Evolutionary conservation across 495 filamentous ascomycete species (phyloP).

Genomic region (Mycothermus thermophilus): DNA sequence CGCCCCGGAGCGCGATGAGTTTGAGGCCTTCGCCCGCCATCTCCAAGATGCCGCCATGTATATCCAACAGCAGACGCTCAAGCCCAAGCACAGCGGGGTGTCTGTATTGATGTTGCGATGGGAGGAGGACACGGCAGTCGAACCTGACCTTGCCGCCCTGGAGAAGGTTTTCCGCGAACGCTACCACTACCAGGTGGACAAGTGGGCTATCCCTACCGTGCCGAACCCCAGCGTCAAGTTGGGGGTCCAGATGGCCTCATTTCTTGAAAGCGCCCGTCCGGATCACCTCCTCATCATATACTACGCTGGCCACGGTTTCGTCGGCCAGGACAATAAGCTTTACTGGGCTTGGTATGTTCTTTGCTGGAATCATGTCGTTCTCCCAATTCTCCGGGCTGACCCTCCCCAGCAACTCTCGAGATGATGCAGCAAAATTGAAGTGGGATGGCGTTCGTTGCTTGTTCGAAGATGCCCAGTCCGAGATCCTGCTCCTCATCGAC

Average conservation of each 20-base stretch:
- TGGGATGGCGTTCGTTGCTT: conserved; percentile 38
- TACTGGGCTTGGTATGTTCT: conserved; percentile 42
- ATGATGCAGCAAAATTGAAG: conserved; percentile 30
- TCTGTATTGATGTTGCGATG: conserved; percentile 41
- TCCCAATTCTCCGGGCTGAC: conserved; percentile 7
- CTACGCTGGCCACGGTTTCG: conserved; percentile 40
- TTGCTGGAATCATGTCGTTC: not conserved
- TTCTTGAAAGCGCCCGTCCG: conserved; percentile 36
- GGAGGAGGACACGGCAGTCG: conserved; percentile 39
- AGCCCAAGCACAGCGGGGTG: conserved; percentile 34
- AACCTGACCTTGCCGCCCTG: conserved; percentile 33
- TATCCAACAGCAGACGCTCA: conserved; percentile 39
- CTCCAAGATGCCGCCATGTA: conserved; percentile 44
- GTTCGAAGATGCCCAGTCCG: conserved; percentile 36
- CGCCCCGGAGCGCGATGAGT: conserved; percentile 36
- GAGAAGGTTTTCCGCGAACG: conserved; percentile 38
- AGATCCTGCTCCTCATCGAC: conserved; percentile 36
- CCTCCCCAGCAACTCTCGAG: conserved; percentile 24
- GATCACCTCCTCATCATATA: conserved; percentile 44
- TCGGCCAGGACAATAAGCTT: conserved; percentile 37
- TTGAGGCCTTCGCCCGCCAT: conserved; percentile 44
- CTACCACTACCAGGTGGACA: conserved; percentile 39
- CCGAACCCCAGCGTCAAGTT: conserved; percentile 40
- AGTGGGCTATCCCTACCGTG: conserved; percentile 38
- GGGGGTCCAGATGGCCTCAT: conserved; percentile 35